Conservation (phyloP, 352 stramenopile genomes). For the Phytophthora vignae region DNA sequence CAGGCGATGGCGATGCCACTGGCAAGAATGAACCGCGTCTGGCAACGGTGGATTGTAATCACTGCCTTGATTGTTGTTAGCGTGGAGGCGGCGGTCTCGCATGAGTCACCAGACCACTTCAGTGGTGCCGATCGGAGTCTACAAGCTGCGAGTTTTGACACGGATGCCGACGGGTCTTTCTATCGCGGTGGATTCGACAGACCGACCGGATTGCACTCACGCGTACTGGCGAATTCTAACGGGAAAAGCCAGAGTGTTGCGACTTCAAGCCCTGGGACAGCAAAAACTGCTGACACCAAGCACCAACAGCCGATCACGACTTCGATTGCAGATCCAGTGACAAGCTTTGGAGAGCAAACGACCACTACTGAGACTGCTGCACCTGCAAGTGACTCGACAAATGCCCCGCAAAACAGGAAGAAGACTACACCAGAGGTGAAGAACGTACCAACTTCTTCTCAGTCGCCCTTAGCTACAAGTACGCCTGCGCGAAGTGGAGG, state of each 20-base stretch:
- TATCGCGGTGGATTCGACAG: neutral
- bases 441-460: too few relatives aligned
- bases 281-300: neutral
- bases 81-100: neutral
- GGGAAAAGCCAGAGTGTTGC: neutral
- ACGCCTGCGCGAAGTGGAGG: too few relatives aligned
- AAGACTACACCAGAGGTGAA: too few relatives aligned
- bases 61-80: neutral
- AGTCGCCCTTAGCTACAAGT: too few relatives aligned
- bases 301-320: neutral
- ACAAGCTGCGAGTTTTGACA: neutral
- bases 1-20: neutral
- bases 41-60: neutral
- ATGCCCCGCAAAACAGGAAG: too few relatives aligned
- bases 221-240: neutral
- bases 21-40: neutral
- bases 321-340: neutral
- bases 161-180: neutral
- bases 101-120: neutral
- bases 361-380: too few relatives aligned
- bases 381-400: too few relatives aligned
- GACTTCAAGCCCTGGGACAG: neutral
- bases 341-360: too few relatives aligned
- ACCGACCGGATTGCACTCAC: too few relatives aligned
- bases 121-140: neutral